These are phyloP conservation scores for Chamaecrista fasciculata DNA, from an alignment of 306 rosid species.

Conservation along the genomic window DNA sequence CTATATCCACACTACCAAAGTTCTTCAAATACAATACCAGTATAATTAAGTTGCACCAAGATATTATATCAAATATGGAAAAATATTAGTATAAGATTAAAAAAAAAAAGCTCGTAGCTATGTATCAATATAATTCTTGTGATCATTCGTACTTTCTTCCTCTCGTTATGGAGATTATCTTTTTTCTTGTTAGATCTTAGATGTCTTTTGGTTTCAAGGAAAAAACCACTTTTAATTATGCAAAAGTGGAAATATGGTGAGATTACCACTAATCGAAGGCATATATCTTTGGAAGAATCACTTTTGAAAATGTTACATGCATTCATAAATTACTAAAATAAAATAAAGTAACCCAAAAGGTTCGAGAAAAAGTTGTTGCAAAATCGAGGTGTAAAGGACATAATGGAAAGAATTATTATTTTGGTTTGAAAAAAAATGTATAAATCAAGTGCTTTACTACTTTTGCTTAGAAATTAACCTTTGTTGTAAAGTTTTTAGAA, in stretches of 20 bases:
- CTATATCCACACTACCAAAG: too few species aligned
- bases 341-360: background rate
- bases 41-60: too few species aligned
- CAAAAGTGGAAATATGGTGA: background rate
- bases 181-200: background rate
- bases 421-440: background rate
- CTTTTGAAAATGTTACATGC: background rate
- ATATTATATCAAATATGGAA: too few species aligned
- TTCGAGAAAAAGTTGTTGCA: background rate
- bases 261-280: conserved; percentile 4
- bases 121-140: background rate
- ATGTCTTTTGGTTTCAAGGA: background rate
- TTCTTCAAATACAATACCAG: too few species aligned
- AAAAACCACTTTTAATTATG: background rate
- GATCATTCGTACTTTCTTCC: background rate
- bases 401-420: background rate
- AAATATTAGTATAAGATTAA: too few species aligned
- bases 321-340: background rate
- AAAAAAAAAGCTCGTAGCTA: too few species aligned
- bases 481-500: background rate
- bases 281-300: background rate
- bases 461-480: background rate
- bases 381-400: background rate
- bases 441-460: background rate
- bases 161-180: background rate